A percentile compares a stretch with the other conserved stretches of the same genome.
Evolutionary conservation across 2,329 filamentous ascomycete genomes (phyloP).

Genomic region (Aureobasidium sp.): DNA sequence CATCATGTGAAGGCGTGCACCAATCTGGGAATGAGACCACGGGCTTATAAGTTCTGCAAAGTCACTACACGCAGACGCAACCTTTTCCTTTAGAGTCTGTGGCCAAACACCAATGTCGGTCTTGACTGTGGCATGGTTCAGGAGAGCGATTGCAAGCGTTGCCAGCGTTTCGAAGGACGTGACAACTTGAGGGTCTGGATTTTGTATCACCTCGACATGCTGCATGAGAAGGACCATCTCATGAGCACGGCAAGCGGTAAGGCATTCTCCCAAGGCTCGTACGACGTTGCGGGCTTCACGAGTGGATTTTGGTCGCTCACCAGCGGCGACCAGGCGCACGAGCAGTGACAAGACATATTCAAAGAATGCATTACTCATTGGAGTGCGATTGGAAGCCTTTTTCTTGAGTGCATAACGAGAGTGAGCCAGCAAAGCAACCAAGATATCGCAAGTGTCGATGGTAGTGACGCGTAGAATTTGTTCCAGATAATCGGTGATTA

Average conservation of each 20-base stretch:
- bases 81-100: conserved; percentile 18
- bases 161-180: conserved; percentile 27
- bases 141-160: conserved; percentile 22
- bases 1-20: conserved; percentile 24
- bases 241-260: conserved; percentile 22
- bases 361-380: conserved; percentile 22
- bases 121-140: conserved; percentile 19
- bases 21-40: conserved; percentile 25
- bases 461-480: conserved; percentile 20
- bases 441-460: conserved; percentile 22
- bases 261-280: conserved; percentile 23
- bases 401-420: conserved; percentile 18
- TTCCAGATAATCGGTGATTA: conserved; percentile 23
- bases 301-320: conserved; percentile 17
- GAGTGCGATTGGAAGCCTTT: background rate
- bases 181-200: conserved; percentile 19
- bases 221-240: conserved; percentile 26
- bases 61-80: conserved; percentile 25
- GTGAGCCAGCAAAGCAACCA: conserved; percentile 23
- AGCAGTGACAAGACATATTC: conserved; percentile 26
- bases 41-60: conserved; percentile 28
- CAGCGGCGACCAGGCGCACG: conserved; percentile 20
- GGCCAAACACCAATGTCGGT: conserved; percentile 7
- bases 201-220: conserved; percentile 19
- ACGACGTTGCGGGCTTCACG: conserved; percentile 19